Evolutionary conservation across 352 stramenopile species (phyloP), one percentile per base, ranked within the genome.

Genomic region (Phytophthora capsici): DNA sequence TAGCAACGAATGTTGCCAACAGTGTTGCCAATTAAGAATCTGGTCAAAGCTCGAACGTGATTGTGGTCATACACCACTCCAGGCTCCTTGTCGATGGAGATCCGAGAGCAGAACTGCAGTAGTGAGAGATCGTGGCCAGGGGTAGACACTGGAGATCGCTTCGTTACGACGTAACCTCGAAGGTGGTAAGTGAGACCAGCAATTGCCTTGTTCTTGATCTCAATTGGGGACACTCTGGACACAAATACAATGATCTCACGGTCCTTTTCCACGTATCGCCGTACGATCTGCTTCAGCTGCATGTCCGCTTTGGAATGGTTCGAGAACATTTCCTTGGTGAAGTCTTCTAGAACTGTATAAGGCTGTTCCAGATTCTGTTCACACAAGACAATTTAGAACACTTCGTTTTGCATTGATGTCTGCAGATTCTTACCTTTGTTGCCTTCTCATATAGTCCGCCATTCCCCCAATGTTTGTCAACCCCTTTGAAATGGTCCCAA

Each of bases 51-150:
- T 5, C 73, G 69, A 6, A 73, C 59, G 23, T 78, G 58, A 10
- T 52, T 48, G 40, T 66, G 41, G 20, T 67, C 36, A 36, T 69
- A 55, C 14, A 43, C 43, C 36, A 55, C 53, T 16, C 67, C 69
- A 57, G 71, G 53, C 8, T 54, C 69, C 23, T 76, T 73, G 46
- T 86, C 67, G n/a, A 79, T 74, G 13, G 77, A 83, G 43, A 82
- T 79, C 16, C 82, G 66, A 20, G 72, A 70, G 49, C 75, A 83
- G 49, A 73, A 78, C 54, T 87, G 74, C 40, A 88, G 57, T 26
- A 88, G 61, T n/a, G 77, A 71, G 22, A 69, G 57, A 17, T 80
- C 65, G 8, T 63, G 41, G 6, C 46, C 51, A 19, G 56, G 50
- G 20, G 61, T 56, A 10, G 72, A 75, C 0, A 32, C 28, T 25